Evolutionary conservation across 352 stramenopile species (phyloP).

Genomic region (Pythium scleroteichum): DNA sequence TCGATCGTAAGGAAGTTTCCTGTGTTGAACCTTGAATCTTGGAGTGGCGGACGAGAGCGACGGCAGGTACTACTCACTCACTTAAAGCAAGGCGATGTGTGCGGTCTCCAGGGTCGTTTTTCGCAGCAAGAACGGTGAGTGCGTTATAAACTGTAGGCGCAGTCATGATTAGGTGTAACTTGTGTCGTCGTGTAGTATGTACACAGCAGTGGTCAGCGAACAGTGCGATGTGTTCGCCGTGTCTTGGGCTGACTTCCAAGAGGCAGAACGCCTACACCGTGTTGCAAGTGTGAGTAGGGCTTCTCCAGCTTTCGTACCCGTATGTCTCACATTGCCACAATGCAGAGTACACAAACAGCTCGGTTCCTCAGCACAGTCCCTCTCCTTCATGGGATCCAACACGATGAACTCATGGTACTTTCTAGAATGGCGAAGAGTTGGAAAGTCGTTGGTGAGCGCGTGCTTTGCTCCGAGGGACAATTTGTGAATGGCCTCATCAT

Average conservation of each 20-base stretch:
- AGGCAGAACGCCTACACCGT: conserved; percentile 25
- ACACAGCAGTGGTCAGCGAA: conserved; percentile 27
- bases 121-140: conserved; percentile 12
- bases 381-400: conserved; percentile 37
- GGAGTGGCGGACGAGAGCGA: conserved; percentile 3
- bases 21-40: conserved; percentile 9
- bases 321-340: no score
- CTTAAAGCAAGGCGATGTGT: conserved; percentile 13
- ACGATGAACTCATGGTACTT: conserved; percentile 28
- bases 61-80: conserved; percentile 20
- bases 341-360: conserved; percentile 22
- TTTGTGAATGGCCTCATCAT: conserved; percentile 54
- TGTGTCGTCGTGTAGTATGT: conserved; percentile 18
- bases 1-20: conserved; percentile 9
- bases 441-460: conserved; percentile 56
- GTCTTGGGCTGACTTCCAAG: conserved; percentile 18
- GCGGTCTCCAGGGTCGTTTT: conserved; percentile 24
- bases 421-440: conserved; percentile 31
- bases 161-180: neutral
- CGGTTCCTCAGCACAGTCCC: conserved; percentile 46
- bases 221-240: conserved; percentile 29
- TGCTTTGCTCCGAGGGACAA: conserved; percentile 56
- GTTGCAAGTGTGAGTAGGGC: conserved; percentile 9
- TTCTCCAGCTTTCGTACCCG: no score
- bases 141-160: neutral